Evolutionary conservation across 2,329 filamentous ascomycete species (phyloP), one percentile per base, ranked within the genome.

Genomic region (Colletotrichum sp.): DNA sequence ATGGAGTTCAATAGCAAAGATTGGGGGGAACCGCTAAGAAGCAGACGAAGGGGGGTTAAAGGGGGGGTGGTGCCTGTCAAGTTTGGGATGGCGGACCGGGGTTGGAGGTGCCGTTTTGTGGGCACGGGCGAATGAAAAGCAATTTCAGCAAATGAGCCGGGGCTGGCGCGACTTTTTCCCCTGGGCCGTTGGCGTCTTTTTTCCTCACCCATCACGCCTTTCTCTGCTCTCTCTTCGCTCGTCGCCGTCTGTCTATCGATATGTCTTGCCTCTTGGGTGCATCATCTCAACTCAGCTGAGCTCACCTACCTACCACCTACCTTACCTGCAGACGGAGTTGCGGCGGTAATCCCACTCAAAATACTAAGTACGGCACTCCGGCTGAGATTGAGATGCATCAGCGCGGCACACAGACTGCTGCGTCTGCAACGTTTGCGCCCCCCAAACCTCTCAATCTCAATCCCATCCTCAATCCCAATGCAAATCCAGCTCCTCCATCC

Each of bases 141-240:
- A 78, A 78, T 78, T 78, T 78, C 77, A 71, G 57, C 60, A 77
- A 78, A 78, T 78, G 77, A 77, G 39, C 59, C 39, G 57, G 70
- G 70, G 73, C 73, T 48, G 73, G 74, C 65, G 73, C 73, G 70
- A 75, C 70, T 74, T 69, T 73, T 68, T 7, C 64, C 74, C 73
- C 70, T 69, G 44, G 44, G 7, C 25, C 59, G 59, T 22, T 61
- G 19, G 34, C 25, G 55, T 27, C 55, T 59, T 59, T 59, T 59
- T 28, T 28, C 25, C 52, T 27, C 25, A 27, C 22, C 25, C 25
- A 48, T 57, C 52, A 27, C 52, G 5, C 13, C n/a, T 22, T 25
- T 57, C 52, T 57, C 22, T 27, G 27, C 30, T 25, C 19, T 30
- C 27, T 28, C n/a, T n/a, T 52, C 44, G 44, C 39, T 52, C 44